Conservation (phyloP, 2,329 filamentous ascomycete species). For the Fusarium neocosmosporiellum region DNA sequence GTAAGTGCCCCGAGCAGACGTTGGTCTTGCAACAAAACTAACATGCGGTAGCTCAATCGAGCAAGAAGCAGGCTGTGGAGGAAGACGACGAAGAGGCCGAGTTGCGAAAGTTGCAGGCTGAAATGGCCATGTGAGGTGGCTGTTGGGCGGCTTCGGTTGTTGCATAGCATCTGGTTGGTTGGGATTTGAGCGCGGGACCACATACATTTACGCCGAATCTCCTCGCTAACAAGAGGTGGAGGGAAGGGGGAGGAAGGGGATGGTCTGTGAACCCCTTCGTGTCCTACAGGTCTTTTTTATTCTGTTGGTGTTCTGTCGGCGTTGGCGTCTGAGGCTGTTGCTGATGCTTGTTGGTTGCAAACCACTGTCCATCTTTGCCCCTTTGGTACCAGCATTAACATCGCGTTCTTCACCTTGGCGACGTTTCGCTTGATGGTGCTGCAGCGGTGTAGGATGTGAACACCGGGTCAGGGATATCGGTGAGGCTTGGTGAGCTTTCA, state of each 20-base stretch:
- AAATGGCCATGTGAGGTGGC: conserved; percentile 87
- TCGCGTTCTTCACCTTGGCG: conserved; percentile 3
- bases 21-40: conserved; percentile 10
- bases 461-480: background rate
- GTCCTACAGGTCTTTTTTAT: conserved; percentile 35
- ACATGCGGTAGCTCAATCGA: conserved; percentile 46
- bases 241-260: conserved; percentile 27
- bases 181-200: conserved; percentile 19
- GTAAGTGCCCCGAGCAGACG: conserved; percentile 64
- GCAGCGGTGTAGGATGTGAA: background rate
- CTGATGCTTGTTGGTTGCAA: conserved; percentile 39
- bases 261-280: conserved; percentile 24
- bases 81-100: conserved; percentile 98
- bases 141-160: conserved; percentile 22
- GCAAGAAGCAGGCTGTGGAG: conserved; percentile 61
- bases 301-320: conserved; percentile 46
- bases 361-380: conserved; percentile 30
- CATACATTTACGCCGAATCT: conserved; percentile 16
- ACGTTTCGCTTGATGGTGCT: background rate
- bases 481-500: conserved; percentile 20
- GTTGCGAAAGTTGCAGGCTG: conserved; percentile 89
- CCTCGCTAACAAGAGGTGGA: conserved; percentile 13
- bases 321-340: conserved; percentile 47
- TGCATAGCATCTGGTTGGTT: conserved; percentile 43
- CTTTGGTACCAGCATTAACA: conserved; percentile 20